phyloP scores from a whole-genome alignment of 495 filamentous ascomycete genomes.

The Penicillium ucsense region DNA sequence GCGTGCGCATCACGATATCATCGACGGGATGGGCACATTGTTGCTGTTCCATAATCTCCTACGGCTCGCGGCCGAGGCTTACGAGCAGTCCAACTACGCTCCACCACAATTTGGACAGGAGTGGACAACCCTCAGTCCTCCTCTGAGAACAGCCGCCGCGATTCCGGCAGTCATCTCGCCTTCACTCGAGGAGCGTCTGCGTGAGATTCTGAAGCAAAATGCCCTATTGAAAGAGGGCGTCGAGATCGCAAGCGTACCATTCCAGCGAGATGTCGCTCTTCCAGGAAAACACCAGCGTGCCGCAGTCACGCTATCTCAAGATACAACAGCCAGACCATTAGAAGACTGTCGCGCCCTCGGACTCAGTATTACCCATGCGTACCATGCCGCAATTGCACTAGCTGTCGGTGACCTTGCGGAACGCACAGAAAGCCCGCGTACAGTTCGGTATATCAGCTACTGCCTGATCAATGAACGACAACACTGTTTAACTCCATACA shows the following conservation, averaged over 20 bases:
- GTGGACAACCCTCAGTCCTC: conserved; percentile 16
- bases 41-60: conserved; percentile 23
- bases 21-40: conserved; percentile 40
- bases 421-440: conserved; percentile 9
- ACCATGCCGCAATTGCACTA: conserved; percentile 19
- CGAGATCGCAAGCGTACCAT: conserved; percentile 13
- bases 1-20: conserved; percentile 36
- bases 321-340: conserved; percentile 7
- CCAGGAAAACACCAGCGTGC: conserved; percentile 19
- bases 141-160: conserved; percentile 13
- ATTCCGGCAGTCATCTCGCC: conserved; percentile 5
- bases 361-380: conserved; percentile 17
- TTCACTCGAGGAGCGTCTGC: conserved; percentile 4
- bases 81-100: conserved; percentile 1
- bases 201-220: conserved; percentile 7
- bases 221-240: conserved; percentile 4
- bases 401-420: conserved; percentile 10
- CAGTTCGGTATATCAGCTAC: conserved; percentile 9
- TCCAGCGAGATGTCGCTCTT: not conserved
- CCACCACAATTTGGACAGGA: conserved; percentile 3
- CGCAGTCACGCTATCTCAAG: conserved; percentile 5
- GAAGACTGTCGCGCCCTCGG: conserved; percentile 8
- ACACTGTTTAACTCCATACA: conserved; percentile 14
- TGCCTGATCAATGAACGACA: conserved; percentile 16
- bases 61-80: conserved; percentile 5